Conservation (phyloP, 441 rosid genomes). For the Erodium trifolium region DNA sequence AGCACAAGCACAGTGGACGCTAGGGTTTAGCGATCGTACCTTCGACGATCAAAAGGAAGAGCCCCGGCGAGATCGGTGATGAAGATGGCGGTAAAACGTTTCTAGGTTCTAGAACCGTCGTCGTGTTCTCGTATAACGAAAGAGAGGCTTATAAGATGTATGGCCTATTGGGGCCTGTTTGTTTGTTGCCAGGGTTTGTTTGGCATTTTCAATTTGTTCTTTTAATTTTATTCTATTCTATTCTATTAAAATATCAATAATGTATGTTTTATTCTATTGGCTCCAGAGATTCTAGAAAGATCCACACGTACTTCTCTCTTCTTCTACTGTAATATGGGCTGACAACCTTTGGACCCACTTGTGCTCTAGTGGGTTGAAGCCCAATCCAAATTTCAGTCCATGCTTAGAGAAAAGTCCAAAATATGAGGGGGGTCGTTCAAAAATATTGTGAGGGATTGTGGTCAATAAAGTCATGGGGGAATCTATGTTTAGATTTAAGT, state of each 20-base stretch:
- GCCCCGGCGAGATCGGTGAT: neutral
- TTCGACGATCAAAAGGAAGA: neutral
- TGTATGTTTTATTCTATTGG: neutral
- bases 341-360: neutral
- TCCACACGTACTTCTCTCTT: neutral
- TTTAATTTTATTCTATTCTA: no score
- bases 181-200: neutral
- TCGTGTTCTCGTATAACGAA: neutral
- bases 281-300: neutral
- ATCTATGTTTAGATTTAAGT: no score
- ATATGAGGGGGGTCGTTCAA: no score
- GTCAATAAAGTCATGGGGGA: no score
- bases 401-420: no score
- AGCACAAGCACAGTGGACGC: neutral
- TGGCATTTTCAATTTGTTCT: neutral
- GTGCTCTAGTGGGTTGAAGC: neutral
- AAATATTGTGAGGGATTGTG: no score
- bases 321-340: neutral
- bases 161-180: neutral
- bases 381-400: neutral
- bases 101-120: neutral
- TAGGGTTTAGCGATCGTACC: slow-evolving; percentile 6
- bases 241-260: no score
- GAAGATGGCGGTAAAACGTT: neutral
- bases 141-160: neutral